Base-by-base conservation (phyloP, 2,329 filamentous ascomycete genomes). In the Diaporthe velutina region DNA sequence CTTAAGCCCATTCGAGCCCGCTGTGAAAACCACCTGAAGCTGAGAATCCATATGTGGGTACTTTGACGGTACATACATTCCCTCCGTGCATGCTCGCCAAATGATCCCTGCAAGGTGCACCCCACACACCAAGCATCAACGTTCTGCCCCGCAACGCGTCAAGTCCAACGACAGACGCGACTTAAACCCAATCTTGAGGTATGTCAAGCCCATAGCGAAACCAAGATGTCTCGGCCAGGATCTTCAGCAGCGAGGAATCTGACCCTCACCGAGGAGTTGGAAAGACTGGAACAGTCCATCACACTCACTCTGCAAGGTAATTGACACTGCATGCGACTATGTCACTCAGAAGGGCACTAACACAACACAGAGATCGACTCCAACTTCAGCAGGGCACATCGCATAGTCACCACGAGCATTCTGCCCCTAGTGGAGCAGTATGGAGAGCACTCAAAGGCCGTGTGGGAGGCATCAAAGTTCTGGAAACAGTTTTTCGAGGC, bases 401-500 rank as follows among this genome's bases (percentile, higher is more conserved):
- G 95, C 77, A 98, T 99, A 75, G 96, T 99, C 52, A 98, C 97
- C 0, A 93, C 94, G 1, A 98, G 93, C 81, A 98, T 99, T 73
- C 86, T 99, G 4, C 97, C 97, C 1, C 90, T 98, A 1, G 95
- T 99, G 28, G 96, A 98, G 82, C 93, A 98, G 81, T 99, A 99
- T 84, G 95, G 95, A 60, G 95, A 98, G 78, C 94, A 98, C 81
- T 98, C 97, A 2, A 93, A 93, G 77, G 92, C 95, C 66, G 96
- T 99, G 2, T 99, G 97, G 97, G 96, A 98, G 79, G 95, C 96
- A 30, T 98, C 96, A 72, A 98, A 98, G 91, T 99, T 99, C 85
- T 99, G 97, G 97, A 99, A 99, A 85, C 96, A 98, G 87, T 99
- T 99, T 87, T 99, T 99, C 84, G 97, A 99, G 85, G 95, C 97